Base-by-base conservation (phyloP, 2,329 filamentous ascomycete species). In the Claviceps paspali region DNA sequence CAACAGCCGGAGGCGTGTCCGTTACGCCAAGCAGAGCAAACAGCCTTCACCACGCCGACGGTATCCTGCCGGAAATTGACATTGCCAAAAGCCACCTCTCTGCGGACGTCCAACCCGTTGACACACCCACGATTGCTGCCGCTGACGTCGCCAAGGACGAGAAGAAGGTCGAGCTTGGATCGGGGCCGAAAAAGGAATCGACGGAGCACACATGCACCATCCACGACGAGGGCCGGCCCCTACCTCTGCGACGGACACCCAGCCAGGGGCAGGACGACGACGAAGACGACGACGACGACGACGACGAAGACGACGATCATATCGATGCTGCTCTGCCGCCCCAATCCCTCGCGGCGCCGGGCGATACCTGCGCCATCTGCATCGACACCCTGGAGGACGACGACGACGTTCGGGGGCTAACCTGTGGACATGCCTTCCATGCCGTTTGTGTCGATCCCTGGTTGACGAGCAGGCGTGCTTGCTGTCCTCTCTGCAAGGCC, bases 401-500 rank as follows among this genome's bases (percentile, higher is more conserved):
- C 44, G 91, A 96, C 49, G 88, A 98, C 53, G 79, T 98, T 35
- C 83, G 91, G 47, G 91, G 91, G 2, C 64, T 98, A 43, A 86
- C 84, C 4, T 98, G 91, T 52, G 91, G 91, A n/a, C 91, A 98
- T 58, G 87, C 88, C 38, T 98, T 96, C 72, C 91, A 98, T 56
- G 87, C 86, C 35, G 83, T 81, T 28, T 98, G 91, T 54, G 75
- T 98, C 34, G 91, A 98, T 49, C 91, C 91, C 9, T 98, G 91
- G 91, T 64, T 98, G 45, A 98, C 91, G 8, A 87, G 82, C 52
- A 76, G 91, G 44, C 79, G 88, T 46, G 91, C 91, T 19, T 96
- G 88, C 64, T 98, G 91, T 56, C 91, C 91, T 5, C 76, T 98
- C 6, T 98, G 91, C 68, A 98, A 98, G 63, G 84, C 88, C 29